Base-by-base conservation (phyloP, 192 early-diverging fungal species). In the Endogone sp. region DNA sequence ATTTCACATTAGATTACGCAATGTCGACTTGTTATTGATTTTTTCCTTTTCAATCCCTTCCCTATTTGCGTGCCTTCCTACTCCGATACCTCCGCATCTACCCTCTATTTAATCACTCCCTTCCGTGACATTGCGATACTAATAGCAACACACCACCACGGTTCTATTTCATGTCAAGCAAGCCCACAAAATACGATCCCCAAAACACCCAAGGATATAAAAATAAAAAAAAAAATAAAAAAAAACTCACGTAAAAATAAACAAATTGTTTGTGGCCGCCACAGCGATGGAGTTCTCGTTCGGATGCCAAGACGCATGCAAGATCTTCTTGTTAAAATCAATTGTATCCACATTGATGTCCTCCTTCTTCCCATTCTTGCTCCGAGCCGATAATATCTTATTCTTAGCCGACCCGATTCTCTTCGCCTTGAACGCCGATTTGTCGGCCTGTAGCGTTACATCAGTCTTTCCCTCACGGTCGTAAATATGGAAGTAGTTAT, bases 221-320 rank as follows among this genome's bases (percentile, higher is more conserved):
- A 61, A 20, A 61, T 6, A 61, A 61, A 61, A 60, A 61, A 61
- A 61, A 29, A 20, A 61, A 20, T 31, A 26, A 20, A 6, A 20
- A n/a, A 64, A 66, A 44, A 75, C 80, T 71, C 64, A 85, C 83
- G 92, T 91, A 81, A 94, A 94, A 70, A 94, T 92, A 73, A 99
- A 99, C 69, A 99, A 87, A 77, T 98, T 99, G 86, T 99, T 99
- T 32, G 98, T 99, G 24, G 98, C 98, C 37, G 98, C 98, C 57
- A 98, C 91, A 22, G 98, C 95, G 58, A 98, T 91, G 21, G 95
- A 95, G 79, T 98, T 98, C 78, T 99, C 98, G 67, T 89, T 89
- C 57, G 98, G 98, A 86, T 99, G 98, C 96, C 96, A 99, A 57
- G 93, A 94, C 28, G 96, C 93, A 75, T 99, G 98, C 63, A 99